Evolutionary conservation across 2,329 filamentous ascomycete species (phyloP).

Genomic region (Coniochaeta sp.): DNA sequence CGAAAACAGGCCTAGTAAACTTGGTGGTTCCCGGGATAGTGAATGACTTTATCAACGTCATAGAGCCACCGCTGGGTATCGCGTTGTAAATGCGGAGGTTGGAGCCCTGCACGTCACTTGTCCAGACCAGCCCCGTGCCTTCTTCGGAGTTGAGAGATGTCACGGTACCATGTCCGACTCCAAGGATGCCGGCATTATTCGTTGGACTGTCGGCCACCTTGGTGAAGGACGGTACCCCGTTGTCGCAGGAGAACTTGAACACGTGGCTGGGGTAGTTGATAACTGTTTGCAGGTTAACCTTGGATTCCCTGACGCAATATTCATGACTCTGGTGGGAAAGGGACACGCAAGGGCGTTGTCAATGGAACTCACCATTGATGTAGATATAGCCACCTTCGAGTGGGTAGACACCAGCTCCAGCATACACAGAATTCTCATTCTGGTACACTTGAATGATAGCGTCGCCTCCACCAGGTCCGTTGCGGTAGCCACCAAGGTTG

Average conservation of each 20-base stretch:
- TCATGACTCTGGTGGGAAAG: not conserved
- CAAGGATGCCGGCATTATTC: constrained; percentile 43
- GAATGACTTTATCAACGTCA: constrained; percentile 43
- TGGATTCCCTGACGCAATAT: too few species aligned
- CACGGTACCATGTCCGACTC: constrained; percentile 48
- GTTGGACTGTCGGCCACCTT: constrained; percentile 42
- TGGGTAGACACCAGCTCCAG: constrained; percentile 38
- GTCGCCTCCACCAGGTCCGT: constrained; percentile 32
- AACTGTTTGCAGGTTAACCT: constrained; percentile 16
- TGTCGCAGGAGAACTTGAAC: constrained; percentile 49
- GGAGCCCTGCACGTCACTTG: constrained; percentile 44
- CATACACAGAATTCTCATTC: constrained; percentile 41
- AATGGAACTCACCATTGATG: constrained; percentile 22
- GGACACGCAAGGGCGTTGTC: not conserved
- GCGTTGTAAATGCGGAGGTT: constrained; percentile 47
- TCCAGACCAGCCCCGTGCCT: constrained; percentile 51
- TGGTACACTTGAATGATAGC: constrained; percentile 33
- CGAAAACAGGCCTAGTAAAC: constrained; percentile 51
- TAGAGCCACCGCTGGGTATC: constrained; percentile 34
- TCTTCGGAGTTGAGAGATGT: constrained; percentile 45
- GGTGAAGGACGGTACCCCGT: constrained; percentile 44
- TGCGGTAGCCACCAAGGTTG: constrained; percentile 40
- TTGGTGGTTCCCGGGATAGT: constrained; percentile 45
- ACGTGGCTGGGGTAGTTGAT: constrained; percentile 47
- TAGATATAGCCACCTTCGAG: constrained; percentile 40